Conservation (phyloP, 805 yeast species). For the Nakazawaea laoshanensis region DNA sequence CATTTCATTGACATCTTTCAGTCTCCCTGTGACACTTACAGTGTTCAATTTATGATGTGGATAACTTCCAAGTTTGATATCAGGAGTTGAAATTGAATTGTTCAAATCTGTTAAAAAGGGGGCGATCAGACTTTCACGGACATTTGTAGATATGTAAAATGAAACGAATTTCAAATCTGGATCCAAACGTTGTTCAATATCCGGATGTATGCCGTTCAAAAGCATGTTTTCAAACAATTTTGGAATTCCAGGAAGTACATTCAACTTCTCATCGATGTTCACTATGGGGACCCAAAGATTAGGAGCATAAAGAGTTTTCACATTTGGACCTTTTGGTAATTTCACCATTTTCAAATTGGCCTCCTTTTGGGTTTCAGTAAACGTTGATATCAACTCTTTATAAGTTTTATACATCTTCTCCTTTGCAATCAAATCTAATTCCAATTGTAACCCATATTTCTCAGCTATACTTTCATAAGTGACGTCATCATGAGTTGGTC, state of each 20-base stretch:
- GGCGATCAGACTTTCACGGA: slow-evolving; percentile 63
- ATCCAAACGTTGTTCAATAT: slow-evolving; percentile 26
- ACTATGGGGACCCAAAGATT: slow-evolving; percentile 85
- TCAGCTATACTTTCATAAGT: slow-evolving; percentile 71
- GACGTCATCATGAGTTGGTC: slow-evolving; percentile 88
- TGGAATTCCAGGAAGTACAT: slow-evolving; percentile 81
- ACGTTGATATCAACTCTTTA: slow-evolving; percentile 24
- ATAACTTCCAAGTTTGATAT: slow-evolving; percentile 73
- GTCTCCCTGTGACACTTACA: slow-evolving; percentile 63
- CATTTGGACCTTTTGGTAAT: slow-evolving; percentile 45
- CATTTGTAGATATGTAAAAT: slow-evolving; percentile 51
- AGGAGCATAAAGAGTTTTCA: slow-evolving; percentile 36
- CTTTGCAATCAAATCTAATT: slow-evolving; percentile 49
- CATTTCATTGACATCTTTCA: slow-evolving; percentile 26
- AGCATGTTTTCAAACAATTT: slow-evolving; percentile 54
- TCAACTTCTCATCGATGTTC: slow-evolving; percentile 53
- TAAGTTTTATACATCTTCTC: slow-evolving; percentile 47
- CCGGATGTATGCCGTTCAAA: slow-evolving; percentile 30
- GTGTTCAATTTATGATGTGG: slow-evolving; percentile 72
- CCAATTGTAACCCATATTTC: slow-evolving; percentile 44
- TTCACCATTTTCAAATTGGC: slow-evolving; percentile 79
- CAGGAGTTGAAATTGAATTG: slow-evolving; percentile 20
- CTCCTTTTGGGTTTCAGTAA: slow-evolving; percentile 32
- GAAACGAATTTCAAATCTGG: slow-evolving; percentile 30
- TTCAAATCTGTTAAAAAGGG: slow-evolving; percentile 51